Conservation (phyloP, 1,284 basidiomycete species). For the Leccinum subrobustum region DNA sequence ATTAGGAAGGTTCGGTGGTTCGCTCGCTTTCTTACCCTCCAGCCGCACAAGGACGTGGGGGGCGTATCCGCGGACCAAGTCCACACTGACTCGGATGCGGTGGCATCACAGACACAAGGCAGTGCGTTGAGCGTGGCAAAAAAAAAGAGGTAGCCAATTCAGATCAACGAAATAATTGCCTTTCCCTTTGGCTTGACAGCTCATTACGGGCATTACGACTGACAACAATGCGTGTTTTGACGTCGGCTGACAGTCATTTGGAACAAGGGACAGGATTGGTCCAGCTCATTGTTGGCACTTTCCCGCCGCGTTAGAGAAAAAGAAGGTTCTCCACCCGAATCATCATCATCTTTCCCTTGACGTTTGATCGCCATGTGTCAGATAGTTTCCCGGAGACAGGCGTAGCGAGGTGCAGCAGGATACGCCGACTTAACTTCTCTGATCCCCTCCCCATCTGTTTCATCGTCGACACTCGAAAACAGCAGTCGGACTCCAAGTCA, state of each 20-base stretch:
- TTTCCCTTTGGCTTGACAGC: slow-evolving; percentile 16
- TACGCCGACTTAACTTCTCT: slow-evolving; percentile 12
- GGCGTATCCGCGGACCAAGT: not conserved
- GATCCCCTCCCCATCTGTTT: slow-evolving; percentile 21
- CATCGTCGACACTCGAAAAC: slow-evolving; percentile 22
- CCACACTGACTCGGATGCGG: not conserved
- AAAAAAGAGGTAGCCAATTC: not conserved
- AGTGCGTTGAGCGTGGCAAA: not conserved
- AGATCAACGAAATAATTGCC: not conserved
- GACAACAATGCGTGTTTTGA: slow-evolving; percentile 19
- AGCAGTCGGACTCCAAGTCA: slow-evolving; percentile 9
- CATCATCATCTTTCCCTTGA: slow-evolving; percentile 21
- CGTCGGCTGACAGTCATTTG: slow-evolving; percentile 22
- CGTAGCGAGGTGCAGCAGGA: slow-evolving; percentile 23
- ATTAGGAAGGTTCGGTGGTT: slow-evolving; percentile 35
- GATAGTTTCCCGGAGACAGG: slow-evolving; percentile 16
- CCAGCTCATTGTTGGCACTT: slow-evolving; percentile 27
- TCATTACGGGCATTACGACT: slow-evolving; percentile 23
- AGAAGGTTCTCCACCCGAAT: slow-evolving; percentile 2
- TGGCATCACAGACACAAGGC: slow-evolving; percentile 1
- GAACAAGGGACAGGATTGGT: slow-evolving; percentile 16
- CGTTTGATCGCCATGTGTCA: slow-evolving; percentile 33
- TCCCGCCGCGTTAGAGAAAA: slow-evolving; percentile 11
- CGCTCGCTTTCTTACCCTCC: not conserved
- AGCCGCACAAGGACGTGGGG: not conserved